These are phyloP conservation scores for Euptelea pleiosperma DNA, from an alignment of 164 flowering plant genomes.

Conservation along the genomic window DNA sequence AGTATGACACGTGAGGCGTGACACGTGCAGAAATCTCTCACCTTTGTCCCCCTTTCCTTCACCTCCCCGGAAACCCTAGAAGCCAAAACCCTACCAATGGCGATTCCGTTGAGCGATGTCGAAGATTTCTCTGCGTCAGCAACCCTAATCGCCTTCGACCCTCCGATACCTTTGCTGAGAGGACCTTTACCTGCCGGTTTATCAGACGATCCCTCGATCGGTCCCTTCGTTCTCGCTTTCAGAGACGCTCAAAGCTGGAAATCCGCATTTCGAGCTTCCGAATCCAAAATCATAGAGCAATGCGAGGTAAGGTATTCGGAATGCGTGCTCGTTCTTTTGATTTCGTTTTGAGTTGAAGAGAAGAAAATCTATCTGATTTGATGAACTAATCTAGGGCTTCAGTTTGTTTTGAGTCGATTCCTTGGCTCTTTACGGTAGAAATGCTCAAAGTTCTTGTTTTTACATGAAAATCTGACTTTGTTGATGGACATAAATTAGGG, in stretches of 20 bases:
- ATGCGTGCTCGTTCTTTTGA: not conserved
- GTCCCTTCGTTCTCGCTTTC: constrained; percentile 31
- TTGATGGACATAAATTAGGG: not conserved
- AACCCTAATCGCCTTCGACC: constrained; percentile 23
- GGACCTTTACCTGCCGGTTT: constrained; percentile 21
- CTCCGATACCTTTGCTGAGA: constrained; percentile 21
- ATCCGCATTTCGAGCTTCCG: constrained; percentile 14
- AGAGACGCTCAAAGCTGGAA: constrained; percentile 24
- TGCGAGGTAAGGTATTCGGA: too few species aligned
- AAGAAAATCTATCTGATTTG: not conserved
- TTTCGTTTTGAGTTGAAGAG: not conserved
- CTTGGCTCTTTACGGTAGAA: not conserved
- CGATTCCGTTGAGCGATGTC: not conserved
- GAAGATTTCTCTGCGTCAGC: constrained; percentile 27
- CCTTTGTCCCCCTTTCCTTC: too few species aligned
- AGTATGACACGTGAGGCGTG: too few species aligned
- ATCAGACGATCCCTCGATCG: constrained; percentile 25
- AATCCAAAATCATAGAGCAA: constrained; percentile 21
- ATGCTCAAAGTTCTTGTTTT: not conserved
- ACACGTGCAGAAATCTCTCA: too few species aligned
- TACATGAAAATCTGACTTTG: not conserved
- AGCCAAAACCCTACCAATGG: constrained; percentile 8
- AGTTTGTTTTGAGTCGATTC: not conserved
- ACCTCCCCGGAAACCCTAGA: constrained; percentile 7
- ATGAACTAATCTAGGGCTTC: not conserved